Conservation (phyloP, 768 basidiomycete species). For the Amanita exitialis region DNA sequence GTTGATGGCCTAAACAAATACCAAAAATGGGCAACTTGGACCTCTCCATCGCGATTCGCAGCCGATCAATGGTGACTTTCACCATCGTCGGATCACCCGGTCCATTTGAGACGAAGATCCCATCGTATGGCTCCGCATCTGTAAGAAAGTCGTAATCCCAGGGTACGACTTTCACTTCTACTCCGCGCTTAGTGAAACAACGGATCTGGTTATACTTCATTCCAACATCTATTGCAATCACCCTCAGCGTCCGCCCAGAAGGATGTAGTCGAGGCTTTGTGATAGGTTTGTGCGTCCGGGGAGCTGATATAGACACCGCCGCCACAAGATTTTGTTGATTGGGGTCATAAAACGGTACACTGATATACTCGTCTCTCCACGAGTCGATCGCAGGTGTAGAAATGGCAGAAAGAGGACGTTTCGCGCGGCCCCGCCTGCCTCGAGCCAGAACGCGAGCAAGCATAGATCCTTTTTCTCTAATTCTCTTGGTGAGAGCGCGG, state of each 20-base stretch:
- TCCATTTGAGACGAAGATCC: slow-evolving; percentile 95
- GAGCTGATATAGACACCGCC: slow-evolving; percentile 63
- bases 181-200: slow-evolving; percentile 86
- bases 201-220: slow-evolving; percentile 99
- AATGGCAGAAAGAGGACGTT: slow-evolving; percentile 26
- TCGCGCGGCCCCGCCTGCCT: slow-evolving; percentile 33
- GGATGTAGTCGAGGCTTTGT: slow-evolving; percentile 54
- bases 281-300: slow-evolving; percentile 61
- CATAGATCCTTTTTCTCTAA: slow-evolving; percentile 91
- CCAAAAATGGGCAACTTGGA: slow-evolving; percentile 89
- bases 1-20: slow-evolving; percentile 97
- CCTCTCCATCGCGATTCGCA: slow-evolving; percentile 58
- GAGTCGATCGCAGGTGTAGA: slow-evolving; percentile 37
- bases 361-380: slow-evolving; percentile 82
- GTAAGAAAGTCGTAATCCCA: slow-evolving; percentile 91
- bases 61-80: slow-evolving; percentile 54
- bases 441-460: slow-evolving; percentile 76
- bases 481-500: slow-evolving; percentile 90
- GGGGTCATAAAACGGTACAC: slow-evolving; percentile 79
- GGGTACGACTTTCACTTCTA: slow-evolving; percentile 94
- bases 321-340: slow-evolving; percentile 89
- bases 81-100: slow-evolving; percentile 94
- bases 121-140: slow-evolving; percentile 80
- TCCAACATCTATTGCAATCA: slow-evolving; percentile 93
- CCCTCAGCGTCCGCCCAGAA: slow-evolving; percentile 69